A percentile compares a stretch with the other conserved stretches of the same genome.
These are phyloP conservation scores for Suhomyces vadensis DNA, from an alignment of 805 yeast genomes.

Conservation along the genomic window DNA sequence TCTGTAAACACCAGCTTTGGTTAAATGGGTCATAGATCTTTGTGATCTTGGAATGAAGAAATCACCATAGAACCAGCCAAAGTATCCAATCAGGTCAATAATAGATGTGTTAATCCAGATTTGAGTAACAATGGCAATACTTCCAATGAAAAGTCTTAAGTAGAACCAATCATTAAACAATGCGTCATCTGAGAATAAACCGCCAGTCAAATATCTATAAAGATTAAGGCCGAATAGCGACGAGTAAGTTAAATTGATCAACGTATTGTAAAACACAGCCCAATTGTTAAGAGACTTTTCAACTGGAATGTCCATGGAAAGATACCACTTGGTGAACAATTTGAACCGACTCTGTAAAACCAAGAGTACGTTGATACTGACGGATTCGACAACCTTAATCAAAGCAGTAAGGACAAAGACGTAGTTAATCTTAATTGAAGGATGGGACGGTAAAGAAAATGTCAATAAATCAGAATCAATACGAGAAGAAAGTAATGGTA, in stretches of 20 bases:
- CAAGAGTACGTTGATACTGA: slow-evolving; percentile 52
- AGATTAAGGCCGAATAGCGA: slow-evolving; percentile 48
- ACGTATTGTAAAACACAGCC: slow-evolving; percentile 61
- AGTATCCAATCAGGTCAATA: slow-evolving; percentile 69
- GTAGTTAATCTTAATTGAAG: slow-evolving; percentile 23
- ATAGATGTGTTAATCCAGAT: slow-evolving; percentile 70
- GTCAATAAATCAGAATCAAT: background rate
- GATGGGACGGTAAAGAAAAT: slow-evolving; percentile 28
- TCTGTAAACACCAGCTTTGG: slow-evolving; percentile 79
- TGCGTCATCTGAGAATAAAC: slow-evolving; percentile 8
- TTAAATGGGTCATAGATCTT: slow-evolving; percentile 45
- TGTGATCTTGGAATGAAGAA: slow-evolving; percentile 64
- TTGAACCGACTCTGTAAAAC: slow-evolving; percentile 59
- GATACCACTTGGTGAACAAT: slow-evolving; percentile 62
- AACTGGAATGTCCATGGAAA: slow-evolving; percentile 64
- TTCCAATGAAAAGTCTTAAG: slow-evolving; percentile 60
- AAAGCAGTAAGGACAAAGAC: slow-evolving; percentile 43
- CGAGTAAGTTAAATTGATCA: slow-evolving; percentile 54
- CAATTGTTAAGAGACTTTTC: slow-evolving; percentile 70
- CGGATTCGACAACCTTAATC: slow-evolving; percentile 52
- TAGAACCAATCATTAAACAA: slow-evolving; percentile 41
- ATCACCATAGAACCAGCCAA: slow-evolving; percentile 92
- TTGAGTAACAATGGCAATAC: slow-evolving; percentile 57
- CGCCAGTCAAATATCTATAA: slow-evolving; percentile 22
- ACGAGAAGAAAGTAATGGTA: slow-evolving; percentile 33